Conservation (phyloP, 2,329 filamentous ascomycete species). For the Verticillium klebahnii region DNA sequence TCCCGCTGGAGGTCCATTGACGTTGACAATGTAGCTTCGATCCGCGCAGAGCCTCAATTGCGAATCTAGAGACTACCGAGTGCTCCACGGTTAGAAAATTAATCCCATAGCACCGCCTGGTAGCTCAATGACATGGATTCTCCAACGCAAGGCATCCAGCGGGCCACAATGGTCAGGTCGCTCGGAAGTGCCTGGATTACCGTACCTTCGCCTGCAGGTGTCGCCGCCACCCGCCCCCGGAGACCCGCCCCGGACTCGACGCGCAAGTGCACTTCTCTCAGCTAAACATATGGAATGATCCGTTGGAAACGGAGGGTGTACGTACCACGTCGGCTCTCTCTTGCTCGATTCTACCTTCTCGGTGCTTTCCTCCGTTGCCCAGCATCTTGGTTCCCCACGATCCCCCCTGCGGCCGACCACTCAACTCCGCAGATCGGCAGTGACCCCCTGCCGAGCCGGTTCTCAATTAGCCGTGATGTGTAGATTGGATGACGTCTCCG, state of each 20-base stretch:
- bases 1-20: neutral
- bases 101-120: neutral
- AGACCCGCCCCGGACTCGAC: neutral
- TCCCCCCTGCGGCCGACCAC: neutral
- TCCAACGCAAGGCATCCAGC: too few relatives aligned
- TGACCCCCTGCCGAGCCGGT: neutral
- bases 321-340: neutral
- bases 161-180: too few relatives aligned
- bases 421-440: neutral
- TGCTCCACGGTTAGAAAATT: neutral
- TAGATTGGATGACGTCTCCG: neutral
- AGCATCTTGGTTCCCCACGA: neutral
- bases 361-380: neutral
- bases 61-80: neutral
- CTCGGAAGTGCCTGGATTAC: neutral
- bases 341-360: neutral
- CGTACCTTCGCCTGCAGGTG: neutral
- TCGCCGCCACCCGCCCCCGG: neutral
- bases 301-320: neutral
- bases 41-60: neutral
- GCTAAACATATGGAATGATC: neutral
- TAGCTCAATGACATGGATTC: too few relatives aligned
- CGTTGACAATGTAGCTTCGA: neutral
- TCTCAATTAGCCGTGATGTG: neutral
- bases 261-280: neutral